These are phyloP conservation scores for Lipomyces kockii DNA, from an alignment of 805 yeast genomes.

Conservation along the genomic window DNA sequence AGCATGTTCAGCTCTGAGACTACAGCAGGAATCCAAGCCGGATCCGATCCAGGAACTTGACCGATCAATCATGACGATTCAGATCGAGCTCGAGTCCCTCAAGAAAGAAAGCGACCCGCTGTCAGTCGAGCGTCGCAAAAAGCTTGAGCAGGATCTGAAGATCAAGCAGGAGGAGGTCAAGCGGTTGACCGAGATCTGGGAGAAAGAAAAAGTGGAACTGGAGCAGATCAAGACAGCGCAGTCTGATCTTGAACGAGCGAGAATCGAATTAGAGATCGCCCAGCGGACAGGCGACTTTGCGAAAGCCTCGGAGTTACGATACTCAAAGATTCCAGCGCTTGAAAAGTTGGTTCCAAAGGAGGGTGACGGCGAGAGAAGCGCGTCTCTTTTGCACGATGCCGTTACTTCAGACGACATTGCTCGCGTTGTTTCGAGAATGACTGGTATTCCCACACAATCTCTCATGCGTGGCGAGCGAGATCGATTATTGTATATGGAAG, in stretches of 20 bases:
- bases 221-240: constrained; percentile 80
- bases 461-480: constrained; percentile 95
- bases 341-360: constrained; percentile 63
- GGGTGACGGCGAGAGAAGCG: constrained; percentile 44
- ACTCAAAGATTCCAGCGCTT: constrained; percentile 80
- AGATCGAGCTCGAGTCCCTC: constrained; percentile 91
- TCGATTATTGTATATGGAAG: constrained; percentile 85
- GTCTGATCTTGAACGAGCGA: constrained; percentile 81
- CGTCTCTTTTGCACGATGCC: constrained; percentile 75
- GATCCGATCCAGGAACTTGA: constrained; percentile 90
- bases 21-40: constrained; percentile 97
- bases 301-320: constrained; percentile 86
- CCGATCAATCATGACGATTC: constrained; percentile 87
- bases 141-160: constrained; percentile 69
- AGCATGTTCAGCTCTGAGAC: constrained; percentile 90
- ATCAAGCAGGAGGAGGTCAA: constrained; percentile 66
- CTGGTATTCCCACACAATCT: constrained; percentile 92
- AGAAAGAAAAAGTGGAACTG: constrained; percentile 73
- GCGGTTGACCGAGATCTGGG: constrained; percentile 85
- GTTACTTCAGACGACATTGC: constrained; percentile 96
- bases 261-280: constrained; percentile 76
- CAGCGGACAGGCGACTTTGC: constrained; percentile 87
- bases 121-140: constrained; percentile 76
- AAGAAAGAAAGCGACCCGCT: constrained; percentile 89
- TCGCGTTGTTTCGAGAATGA: constrained; percentile 86